These are phyloP conservation scores for Irpex sp. DNA, from an alignment of 1,284 basidiomycete genomes.

Conservation along the genomic window DNA sequence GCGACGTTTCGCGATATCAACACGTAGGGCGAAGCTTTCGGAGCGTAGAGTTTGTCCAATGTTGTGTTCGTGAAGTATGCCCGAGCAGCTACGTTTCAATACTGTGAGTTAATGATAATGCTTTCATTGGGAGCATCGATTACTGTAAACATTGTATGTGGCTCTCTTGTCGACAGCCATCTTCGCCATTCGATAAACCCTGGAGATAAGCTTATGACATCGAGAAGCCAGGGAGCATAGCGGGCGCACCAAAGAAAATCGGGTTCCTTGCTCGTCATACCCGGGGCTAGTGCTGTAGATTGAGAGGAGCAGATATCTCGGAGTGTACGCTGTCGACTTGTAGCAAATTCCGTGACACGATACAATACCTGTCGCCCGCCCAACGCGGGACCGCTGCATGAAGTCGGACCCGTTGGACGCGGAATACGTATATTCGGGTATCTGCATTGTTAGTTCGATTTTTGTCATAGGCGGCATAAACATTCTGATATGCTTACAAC, in stretches of 20 bases:
- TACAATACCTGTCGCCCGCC: not conserved
- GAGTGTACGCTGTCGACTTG: not conserved
- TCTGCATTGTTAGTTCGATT: not conserved
- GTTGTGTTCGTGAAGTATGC: not conserved
- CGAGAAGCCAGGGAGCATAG: not conserved
- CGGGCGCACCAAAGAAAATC: not conserved
- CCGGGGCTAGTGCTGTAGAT: too few relatives aligned
- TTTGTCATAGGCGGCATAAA: not conserved
- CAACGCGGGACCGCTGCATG: not conserved
- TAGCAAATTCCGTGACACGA: not conserved
- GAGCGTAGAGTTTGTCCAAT: not conserved
- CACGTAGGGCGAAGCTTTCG: not conserved
- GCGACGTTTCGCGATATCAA: not conserved
- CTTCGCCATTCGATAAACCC: not conserved
- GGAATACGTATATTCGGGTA: not conserved
- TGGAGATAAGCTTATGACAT: not conserved
- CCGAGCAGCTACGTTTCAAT: not conserved
- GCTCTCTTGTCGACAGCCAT: not conserved
- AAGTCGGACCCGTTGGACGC: not conserved
- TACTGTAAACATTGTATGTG: not conserved
- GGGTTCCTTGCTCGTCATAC: not conserved
- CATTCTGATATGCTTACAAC: not conserved
- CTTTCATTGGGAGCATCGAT: not conserved
- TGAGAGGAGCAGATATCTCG: too few relatives aligned
- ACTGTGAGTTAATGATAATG: not conserved